Base-by-base conservation (phyloP, 345 rosid species). In the Anastatica hierochuntica region DNA sequence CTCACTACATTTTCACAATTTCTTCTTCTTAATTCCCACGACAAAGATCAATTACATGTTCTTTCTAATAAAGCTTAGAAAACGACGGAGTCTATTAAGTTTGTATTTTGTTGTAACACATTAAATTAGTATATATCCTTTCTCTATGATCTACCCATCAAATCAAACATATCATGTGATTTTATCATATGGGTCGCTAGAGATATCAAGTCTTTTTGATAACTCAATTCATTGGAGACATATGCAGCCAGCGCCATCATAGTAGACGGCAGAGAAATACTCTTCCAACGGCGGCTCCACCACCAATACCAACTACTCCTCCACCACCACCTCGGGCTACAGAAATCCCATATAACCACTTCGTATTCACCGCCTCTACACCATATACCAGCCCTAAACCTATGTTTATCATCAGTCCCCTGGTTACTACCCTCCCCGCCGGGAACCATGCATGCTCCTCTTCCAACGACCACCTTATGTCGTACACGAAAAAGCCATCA, bases 291-390 rank as follows among this genome's bases (percentile, higher is more conserved):
- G 53, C 55, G 1, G 63, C 79, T 12, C 76, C 79, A 63, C 49
- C 77, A 0, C 58, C 60, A 0, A 54, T 7, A 24, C 27, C 27
- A 24, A 43, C 49, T 14, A 63, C 75, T 29, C 78, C 81, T 0
- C 77, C 81, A 4, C 77, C 84, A 2, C 66, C 75, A 3, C 53
- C 50, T 13, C 74, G 45, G 39, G 2, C 26, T 3, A 49, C n/a
- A 24, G 38, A 30, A 31, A 15, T 10, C 31, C 8, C 52, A 29
- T 3, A 82, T 29, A 84, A 76, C 49, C 80, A 78, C 11, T 76
- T 75, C 58, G 79, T 78, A 5, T 77, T 82, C 65, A 72, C 90
- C 1, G 85, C 89, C 5, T 87, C 82, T 8, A 79, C 97, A 8
- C 87, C 95, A 7, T 81, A 68, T 60, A 80, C 83, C 1, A 26